Conservation (phyloP, 306 rosid genomes). For the Begonia loranthoides region DNA sequence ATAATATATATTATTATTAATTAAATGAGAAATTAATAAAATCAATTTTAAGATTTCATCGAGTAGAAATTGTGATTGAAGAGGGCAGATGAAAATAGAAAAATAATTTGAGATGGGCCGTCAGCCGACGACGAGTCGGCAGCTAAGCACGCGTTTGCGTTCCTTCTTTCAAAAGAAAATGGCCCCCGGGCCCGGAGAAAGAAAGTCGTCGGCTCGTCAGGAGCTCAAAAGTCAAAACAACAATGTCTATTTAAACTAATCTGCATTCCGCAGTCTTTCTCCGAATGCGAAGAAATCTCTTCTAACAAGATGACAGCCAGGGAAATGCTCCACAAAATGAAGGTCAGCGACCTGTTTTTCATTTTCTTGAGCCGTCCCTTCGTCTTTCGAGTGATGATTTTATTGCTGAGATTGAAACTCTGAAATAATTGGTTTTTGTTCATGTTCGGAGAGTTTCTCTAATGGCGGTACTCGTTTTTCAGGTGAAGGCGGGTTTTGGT, state of each 20-base stretch:
- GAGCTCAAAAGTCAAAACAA: constrained; percentile 1
- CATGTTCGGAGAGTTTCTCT: neutral
- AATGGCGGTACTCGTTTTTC: too few relatives aligned
- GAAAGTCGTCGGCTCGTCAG: constrained; percentile 3
- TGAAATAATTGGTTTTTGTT: neutral
- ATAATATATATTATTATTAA: too few relatives aligned
- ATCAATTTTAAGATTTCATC: too few relatives aligned
- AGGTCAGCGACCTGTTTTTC: neutral
- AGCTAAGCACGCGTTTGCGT: constrained; percentile 4
- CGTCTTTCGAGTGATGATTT: neutral
- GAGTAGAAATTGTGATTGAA: too few relatives aligned
- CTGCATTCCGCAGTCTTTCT: neutral
- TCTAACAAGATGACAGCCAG: constrained; percentile 7
- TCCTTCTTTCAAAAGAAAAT: constrained; percentile 5
- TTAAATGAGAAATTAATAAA: too few relatives aligned
- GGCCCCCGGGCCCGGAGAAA: neutral
- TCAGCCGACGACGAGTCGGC: too few relatives aligned
- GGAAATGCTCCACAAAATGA: constrained; percentile 15
- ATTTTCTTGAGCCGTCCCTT: neutral
- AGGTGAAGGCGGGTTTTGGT: constrained; percentile 12
- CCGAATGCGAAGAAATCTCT: neutral
- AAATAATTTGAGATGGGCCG: too few relatives aligned
- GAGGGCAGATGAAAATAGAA: too few relatives aligned
- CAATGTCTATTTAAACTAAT: neutral
- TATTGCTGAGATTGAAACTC: too few relatives aligned